Evolutionary conservation across 768 basidiomycete genomes (phyloP).

Genomic region (Russula abietina): DNA sequence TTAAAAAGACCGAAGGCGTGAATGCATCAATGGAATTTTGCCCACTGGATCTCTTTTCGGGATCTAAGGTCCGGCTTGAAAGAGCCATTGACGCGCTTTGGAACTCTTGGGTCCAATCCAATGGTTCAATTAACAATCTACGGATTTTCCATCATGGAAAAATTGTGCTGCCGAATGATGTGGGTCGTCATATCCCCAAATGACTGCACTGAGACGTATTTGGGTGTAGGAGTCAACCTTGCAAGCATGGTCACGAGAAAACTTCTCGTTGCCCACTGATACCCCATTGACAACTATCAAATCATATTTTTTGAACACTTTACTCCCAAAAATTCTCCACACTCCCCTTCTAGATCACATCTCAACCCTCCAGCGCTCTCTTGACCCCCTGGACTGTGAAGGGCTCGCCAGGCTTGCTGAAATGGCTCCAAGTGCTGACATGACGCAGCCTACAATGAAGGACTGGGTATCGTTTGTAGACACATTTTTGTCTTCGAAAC

Average conservation of each 20-base stretch:
- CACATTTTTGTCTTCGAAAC: slow-evolving; percentile 40
- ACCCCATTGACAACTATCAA: slow-evolving; percentile 31
- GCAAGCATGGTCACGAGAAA: slow-evolving; percentile 16
- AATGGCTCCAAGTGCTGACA: background rate
- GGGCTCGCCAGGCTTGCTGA: slow-evolving; percentile 15
- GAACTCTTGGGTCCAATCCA: slow-evolving; percentile 60
- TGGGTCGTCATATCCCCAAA: slow-evolving; percentile 32
- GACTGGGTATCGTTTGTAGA: slow-evolving; percentile 66
- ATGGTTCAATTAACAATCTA: slow-evolving; percentile 73
- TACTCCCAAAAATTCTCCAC: slow-evolving; percentile 44
- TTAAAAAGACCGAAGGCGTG: slow-evolving; percentile 40
- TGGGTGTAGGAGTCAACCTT: slow-evolving; percentile 5
- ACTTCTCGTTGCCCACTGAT: slow-evolving; percentile 1
- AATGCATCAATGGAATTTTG: slow-evolving; percentile 54
- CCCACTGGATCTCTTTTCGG: slow-evolving; percentile 87
- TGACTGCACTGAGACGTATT: slow-evolving; percentile 8
- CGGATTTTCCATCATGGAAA: slow-evolving; percentile 69
- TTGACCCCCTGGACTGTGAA: slow-evolving; percentile 22
- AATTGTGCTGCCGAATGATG: slow-evolving; percentile 51
- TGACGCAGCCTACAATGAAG: slow-evolving; percentile 47
- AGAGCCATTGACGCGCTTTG: slow-evolving; percentile 66
- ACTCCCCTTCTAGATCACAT: slow-evolving; percentile 31
- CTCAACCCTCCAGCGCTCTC: slow-evolving; percentile 15
- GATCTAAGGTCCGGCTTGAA: slow-evolving; percentile 50
- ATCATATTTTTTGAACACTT: slow-evolving; percentile 43